Conservation (phyloP, 768 basidiomycete genomes). For the Naganishia kalamii region DNA sequence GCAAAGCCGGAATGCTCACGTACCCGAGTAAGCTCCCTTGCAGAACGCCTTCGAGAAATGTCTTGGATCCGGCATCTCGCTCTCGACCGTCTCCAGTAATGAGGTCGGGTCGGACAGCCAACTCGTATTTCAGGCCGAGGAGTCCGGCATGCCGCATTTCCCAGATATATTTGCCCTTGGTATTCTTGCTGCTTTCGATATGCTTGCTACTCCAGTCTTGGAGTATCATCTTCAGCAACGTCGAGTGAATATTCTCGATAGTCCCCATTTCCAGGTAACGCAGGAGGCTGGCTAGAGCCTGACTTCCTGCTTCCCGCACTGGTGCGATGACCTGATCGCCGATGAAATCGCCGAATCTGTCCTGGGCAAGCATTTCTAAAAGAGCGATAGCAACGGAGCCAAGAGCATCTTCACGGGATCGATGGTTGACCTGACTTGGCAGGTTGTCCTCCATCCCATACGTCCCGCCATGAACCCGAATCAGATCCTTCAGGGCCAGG, state of each 20-base stretch:
- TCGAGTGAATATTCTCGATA: slow-evolving; percentile 69
- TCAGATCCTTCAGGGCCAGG: slow-evolving; percentile 77
- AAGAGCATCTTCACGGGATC: slow-evolving; percentile 21
- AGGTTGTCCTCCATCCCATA: not conserved
- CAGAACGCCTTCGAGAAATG: slow-evolving; percentile 70
- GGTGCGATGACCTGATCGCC: slow-evolving; percentile 96
- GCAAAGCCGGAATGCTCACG: slow-evolving; percentile 32
- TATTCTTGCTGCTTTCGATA: slow-evolving; percentile 40
- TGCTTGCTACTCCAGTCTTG: slow-evolving; percentile 61
- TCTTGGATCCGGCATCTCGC: slow-evolving; percentile 13
- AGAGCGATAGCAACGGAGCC: slow-evolving; percentile 67
- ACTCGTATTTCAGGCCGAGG: slow-evolving; percentile 94
- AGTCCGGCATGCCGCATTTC: slow-evolving; percentile 97
- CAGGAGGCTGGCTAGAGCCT: slow-evolving; percentile 82
- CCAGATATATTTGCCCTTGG: slow-evolving; percentile 59
- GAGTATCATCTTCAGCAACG: slow-evolving; percentile 86
- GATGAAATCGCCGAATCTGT: slow-evolving; percentile 97
- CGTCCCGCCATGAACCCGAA: slow-evolving; percentile 44
- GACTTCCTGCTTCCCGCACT: slow-evolving; percentile 90
- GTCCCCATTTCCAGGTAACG: slow-evolving; percentile 79
- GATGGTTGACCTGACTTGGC: slow-evolving; percentile 7
- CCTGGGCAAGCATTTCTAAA: slow-evolving; percentile 81
- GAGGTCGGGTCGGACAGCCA: slow-evolving; percentile 82
- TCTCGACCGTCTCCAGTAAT: slow-evolving; percentile 49
- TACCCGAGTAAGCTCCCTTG: slow-evolving; percentile 88